Percentiles rank a stretch among this genome's conserved stretches.
Evolutionary conservation across 192 early-diverging fungal species (phyloP).

Genomic region (Coemansia sp.): DNA sequence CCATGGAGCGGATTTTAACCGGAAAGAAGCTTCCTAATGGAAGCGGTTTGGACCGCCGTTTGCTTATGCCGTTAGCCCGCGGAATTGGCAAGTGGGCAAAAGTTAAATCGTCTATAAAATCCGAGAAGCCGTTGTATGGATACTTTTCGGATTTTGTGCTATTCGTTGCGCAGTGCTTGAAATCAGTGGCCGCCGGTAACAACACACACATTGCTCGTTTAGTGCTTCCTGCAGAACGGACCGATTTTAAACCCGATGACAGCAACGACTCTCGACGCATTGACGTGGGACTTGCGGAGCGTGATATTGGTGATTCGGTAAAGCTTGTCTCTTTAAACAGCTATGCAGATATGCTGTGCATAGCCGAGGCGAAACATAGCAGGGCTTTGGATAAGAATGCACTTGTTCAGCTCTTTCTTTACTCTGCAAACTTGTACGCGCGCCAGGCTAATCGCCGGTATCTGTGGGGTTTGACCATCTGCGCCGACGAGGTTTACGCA

Average conservation of each 20-base stretch:
- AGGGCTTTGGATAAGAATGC: too few species aligned
- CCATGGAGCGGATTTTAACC: too few species aligned
- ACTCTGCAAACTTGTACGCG: too few species aligned
- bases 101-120: too few species aligned
- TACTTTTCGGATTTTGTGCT: neutral
- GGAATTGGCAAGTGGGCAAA: too few species aligned
- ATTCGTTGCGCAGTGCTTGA: neutral
- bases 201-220: neutral
- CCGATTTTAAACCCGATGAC: constrained; percentile 6
- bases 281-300: neutral
- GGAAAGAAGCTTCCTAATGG: too few species aligned
- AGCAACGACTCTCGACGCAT: neutral
- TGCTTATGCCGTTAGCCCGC: too few species aligned
- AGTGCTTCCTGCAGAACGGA: neutral
- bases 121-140: neutral
- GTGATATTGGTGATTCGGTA: neutral
- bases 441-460: too few species aligned
- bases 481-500: too few species aligned
- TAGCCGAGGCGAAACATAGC: constrained; percentile 4
- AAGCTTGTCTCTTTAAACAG: neutral
- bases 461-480: too few species aligned
- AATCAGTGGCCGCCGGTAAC: neutral
- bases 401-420: too few species aligned
- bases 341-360: neutral
- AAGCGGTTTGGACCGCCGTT: too few species aligned